Base-by-base conservation (phyloP, 2,329 filamentous ascomycete species). In the Dactylonectria macrodidyma region DNA sequence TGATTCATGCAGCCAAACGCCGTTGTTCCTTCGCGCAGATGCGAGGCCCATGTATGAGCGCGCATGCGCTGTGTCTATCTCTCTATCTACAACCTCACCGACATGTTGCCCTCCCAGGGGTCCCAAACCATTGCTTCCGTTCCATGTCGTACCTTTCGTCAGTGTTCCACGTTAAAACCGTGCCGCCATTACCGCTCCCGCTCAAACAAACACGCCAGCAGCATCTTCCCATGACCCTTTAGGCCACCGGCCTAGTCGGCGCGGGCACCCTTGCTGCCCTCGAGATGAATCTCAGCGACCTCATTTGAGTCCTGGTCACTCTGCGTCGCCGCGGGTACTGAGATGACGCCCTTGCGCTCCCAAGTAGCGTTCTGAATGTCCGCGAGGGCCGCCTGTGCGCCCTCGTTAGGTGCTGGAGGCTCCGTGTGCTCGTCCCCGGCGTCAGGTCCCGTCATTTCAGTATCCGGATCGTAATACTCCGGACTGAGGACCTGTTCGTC, bases 251-350 rank as follows among this genome's bases (percentile, higher is more conserved):
- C 59, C 71, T 73, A 78, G 51, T 75, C 70, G 57, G 65, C 67
- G 58, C 70, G 76, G 54, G 65, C 62, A 59, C 66, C 66, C 69
- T 76, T 77, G 61, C 83, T 81, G 54, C 83, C 83, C 47, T 84
- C 84, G 22, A 87, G 73, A 67, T 86, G 84, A 51, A 87, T 87
- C 74, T 88, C 86, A 8, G 85, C 78, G 7, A 86, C 85, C 47
- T 85, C 84, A 36, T 84, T 84, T 12, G 82, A 85, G 58, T 77
- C 78, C 33, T 73, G 75, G 30, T 83, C 82, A 26, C 75, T 79
- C 16, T 77, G 79, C 33, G 73, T 78, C 5, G 78, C 73, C 11
- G 80, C 75, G 22, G 81, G 79, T 55, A 87, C 80, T 19, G 81
- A 81, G 59, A 85, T 79, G 22, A 86, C 76, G 10, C 76, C 73